These are phyloP conservation scores for Cystobasidium tubakii DNA, from an alignment of 768 basidiomycete genomes.

Conservation along the genomic window DNA sequence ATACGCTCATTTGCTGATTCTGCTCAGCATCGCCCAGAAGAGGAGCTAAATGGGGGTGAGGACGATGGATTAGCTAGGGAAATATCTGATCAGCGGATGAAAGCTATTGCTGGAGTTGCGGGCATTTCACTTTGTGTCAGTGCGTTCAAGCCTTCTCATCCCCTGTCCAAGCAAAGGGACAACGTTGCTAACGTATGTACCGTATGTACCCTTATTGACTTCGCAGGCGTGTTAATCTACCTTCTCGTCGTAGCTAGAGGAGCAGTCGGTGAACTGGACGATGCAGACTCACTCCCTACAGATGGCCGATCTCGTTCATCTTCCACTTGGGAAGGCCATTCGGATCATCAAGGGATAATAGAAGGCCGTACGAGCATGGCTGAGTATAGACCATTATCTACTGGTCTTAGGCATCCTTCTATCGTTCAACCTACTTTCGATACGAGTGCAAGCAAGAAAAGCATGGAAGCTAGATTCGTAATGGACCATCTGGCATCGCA, in stretches of 20 bases:
- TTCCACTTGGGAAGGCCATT: not conserved
- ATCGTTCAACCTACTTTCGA: not conserved
- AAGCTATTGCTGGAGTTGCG: slow-evolving; percentile 27
- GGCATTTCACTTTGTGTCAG: slow-evolving; percentile 21
- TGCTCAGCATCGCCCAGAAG: not conserved
- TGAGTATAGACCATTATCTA: slow-evolving; percentile 1
- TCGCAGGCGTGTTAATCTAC: slow-evolving; percentile 62
- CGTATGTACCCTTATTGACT: not conserved
- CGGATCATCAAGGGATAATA: not conserved
- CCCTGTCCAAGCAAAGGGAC: too few relatives aligned
- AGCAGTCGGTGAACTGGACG: slow-evolving; percentile 55
- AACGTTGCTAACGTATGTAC: too few relatives aligned
- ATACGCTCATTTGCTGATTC: slow-evolving; percentile 50
- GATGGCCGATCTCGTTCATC: not conserved
- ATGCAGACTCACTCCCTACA: slow-evolving; percentile 1
- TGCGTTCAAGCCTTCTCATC: too few relatives aligned
- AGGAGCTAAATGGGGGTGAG: not conserved
- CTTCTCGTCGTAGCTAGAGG: slow-evolving; percentile 69
- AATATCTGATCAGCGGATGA: slow-evolving; percentile 10
- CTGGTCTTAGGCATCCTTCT: not conserved
- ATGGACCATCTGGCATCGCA: not conserved
- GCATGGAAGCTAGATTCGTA: too few relatives aligned
- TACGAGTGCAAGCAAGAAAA: not conserved
- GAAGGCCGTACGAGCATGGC: not conserved
- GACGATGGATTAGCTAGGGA: slow-evolving; percentile 10